Conservation (phyloP, 2,329 filamentous ascomycete species). For the Fusarium xyrophilum region DNA sequence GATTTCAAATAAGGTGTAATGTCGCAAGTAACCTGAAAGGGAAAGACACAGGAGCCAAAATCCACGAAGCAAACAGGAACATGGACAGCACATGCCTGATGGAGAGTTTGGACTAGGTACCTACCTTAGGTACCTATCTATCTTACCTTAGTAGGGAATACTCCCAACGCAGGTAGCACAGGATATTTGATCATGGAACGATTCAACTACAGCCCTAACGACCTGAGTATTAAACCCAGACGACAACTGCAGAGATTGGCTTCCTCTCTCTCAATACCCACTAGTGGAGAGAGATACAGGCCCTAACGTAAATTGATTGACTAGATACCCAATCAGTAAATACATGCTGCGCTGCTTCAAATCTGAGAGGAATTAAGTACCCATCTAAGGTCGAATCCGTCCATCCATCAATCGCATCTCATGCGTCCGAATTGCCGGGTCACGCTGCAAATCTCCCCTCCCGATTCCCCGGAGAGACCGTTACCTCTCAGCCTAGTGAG, state of each 20-base stretch:
- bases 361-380: background rate
- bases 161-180: background rate
- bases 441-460: background rate
- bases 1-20: constrained; percentile 9
- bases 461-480: background rate
- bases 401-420: constrained; percentile 5
- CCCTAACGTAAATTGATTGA: background rate
- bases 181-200: background rate
- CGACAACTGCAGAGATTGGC: constrained; percentile 1
- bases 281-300: background rate
- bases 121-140: background rate
- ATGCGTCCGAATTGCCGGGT: constrained; percentile 8
- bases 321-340: background rate
- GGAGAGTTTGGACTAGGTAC: background rate
- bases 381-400: background rate
- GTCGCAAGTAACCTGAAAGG: background rate
- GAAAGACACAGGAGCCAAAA: background rate
- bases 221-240: background rate
- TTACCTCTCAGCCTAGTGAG: constrained; percentile 28
- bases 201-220: constrained; percentile 16
- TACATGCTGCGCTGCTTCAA: background rate
- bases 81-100: background rate
- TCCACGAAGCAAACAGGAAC: constrained; percentile 4
- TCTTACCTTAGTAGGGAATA: too few species aligned
- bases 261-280: background rate